Percentiles rank a stretch among this genome's conserved stretches.
phyloP scores from a whole-genome alignment of 768 basidiomycete species.

The Paxillus involutus region DNA sequence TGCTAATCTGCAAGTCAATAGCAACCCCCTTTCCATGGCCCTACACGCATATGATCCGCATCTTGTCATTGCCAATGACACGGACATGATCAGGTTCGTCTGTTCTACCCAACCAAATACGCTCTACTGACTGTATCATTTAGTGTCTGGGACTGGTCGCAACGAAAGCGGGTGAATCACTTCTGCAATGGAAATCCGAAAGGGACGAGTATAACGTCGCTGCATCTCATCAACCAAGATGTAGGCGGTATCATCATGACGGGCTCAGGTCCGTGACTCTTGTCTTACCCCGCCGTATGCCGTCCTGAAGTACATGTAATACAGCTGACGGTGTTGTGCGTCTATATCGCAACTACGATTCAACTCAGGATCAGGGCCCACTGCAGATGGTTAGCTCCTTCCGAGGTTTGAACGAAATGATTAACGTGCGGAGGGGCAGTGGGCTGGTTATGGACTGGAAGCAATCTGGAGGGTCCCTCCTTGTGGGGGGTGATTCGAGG shows the following conservation, averaged over 20 bases:
- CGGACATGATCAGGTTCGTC: slow-evolving; percentile 78
- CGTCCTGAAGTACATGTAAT: neutral
- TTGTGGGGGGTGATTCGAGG: slow-evolving; percentile 91
- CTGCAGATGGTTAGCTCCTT: slow-evolving; percentile 94
- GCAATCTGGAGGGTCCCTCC: slow-evolving; percentile 77
- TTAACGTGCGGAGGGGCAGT: slow-evolving; percentile 71
- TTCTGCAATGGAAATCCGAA: slow-evolving; percentile 89
- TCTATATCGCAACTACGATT: slow-evolving; percentile 90
- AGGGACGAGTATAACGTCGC: slow-evolving; percentile 81
- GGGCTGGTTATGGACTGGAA: slow-evolving; percentile 95
- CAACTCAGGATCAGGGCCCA: slow-evolving; percentile 63
- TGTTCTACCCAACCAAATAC: neutral
- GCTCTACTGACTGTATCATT: neutral
- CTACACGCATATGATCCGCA: slow-evolving; percentile 95
- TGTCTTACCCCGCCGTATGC: neutral
- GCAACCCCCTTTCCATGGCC: slow-evolving; percentile 71
- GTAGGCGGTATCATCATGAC: slow-evolving; percentile 88
- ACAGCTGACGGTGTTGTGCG: slow-evolving; percentile 91
- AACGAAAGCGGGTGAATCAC: slow-evolving; percentile 68
- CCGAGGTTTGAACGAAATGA: slow-evolving; percentile 78
- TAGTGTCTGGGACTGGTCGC: slow-evolving; percentile 96
- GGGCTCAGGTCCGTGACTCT: slow-evolving; percentile 65
- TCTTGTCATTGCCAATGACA: slow-evolving; percentile 80
- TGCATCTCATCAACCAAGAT: slow-evolving; percentile 95
- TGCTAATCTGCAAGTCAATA: slow-evolving; percentile 56